phyloP scores from a whole-genome alignment of 257 asterid species.

The Jacaranda mimosifolia region DNA sequence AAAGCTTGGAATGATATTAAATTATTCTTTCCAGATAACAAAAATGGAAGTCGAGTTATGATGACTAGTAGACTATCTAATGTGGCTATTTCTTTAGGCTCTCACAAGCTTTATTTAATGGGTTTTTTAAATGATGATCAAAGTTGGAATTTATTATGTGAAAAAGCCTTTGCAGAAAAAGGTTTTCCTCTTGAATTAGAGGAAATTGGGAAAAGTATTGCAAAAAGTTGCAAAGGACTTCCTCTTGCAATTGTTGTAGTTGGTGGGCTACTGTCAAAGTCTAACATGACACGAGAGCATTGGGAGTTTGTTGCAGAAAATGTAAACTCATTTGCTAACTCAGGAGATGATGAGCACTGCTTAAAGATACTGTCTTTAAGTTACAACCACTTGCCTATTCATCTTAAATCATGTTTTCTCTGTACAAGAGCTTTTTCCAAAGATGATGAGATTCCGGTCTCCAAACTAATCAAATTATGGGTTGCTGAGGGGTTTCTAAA shows the following conservation, averaged over 20 bases:
- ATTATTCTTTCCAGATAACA: too few relatives aligned
- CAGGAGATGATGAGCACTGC: conserved; percentile 9
- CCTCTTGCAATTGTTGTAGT: not conserved
- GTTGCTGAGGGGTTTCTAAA: conserved; percentile 30
- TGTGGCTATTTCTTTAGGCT: too few relatives aligned
- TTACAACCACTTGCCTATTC: not conserved
- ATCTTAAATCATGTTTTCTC: conserved; percentile 8
- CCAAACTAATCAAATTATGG: not conserved
- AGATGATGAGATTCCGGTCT: not conserved
- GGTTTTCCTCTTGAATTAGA: too few relatives aligned
- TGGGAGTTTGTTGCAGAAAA: conserved; percentile 10
- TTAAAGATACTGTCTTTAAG: not conserved
- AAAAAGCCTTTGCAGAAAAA: too few relatives aligned
- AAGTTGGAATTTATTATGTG: too few relatives aligned
- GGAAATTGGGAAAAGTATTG: too few relatives aligned
- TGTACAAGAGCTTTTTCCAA: not conserved
- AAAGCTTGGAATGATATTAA: too few relatives aligned
- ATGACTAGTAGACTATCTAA: too few relatives aligned
- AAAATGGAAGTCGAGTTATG: not conserved
- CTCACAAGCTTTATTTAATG: too few relatives aligned
- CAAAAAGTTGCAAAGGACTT: too few relatives aligned
- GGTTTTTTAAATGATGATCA: too few relatives aligned
- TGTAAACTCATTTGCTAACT: conserved; percentile 1
- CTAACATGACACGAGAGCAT: not conserved
- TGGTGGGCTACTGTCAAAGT: conserved; percentile 18